Evolutionary conservation across 192 early-diverging fungal genomes (phyloP).

Genomic region (Coemansia sp.): DNA sequence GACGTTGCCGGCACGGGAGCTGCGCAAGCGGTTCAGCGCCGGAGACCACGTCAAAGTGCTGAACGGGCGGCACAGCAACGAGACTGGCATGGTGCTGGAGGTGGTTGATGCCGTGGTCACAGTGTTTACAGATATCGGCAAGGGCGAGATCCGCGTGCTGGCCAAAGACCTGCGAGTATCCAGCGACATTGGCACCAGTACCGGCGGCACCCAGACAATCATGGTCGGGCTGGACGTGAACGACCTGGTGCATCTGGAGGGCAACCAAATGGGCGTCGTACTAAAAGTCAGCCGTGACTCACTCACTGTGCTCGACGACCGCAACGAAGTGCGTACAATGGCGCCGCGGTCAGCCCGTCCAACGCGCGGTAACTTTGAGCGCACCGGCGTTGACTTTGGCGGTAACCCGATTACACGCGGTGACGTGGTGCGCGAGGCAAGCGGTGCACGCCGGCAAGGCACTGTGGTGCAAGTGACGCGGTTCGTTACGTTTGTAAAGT

Average conservation of each 20-base stretch:
- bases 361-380: conserved; percentile 55
- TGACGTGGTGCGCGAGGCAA: conserved; percentile 72
- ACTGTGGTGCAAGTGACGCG: conserved; percentile 83
- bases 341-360: conserved; percentile 69
- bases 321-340: conserved; percentile 63
- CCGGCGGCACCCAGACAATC: conserved; percentile 14
- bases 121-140: conserved; percentile 69
- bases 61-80: conserved; percentile 77
- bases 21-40: conserved; percentile 84
- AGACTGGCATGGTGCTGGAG: conserved; percentile 86
- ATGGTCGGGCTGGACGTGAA: conserved; percentile 80
- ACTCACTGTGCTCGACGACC: conserved; percentile 78
- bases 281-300: conserved; percentile 74
- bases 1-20: conserved; percentile 63
- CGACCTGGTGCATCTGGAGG: conserved; percentile 83
- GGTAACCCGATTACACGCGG: conserved; percentile 58
- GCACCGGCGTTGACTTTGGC: conserved; percentile 62
- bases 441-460: conserved; percentile 64
- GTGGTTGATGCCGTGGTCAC: conserved; percentile 82
- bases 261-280: conserved; percentile 75
- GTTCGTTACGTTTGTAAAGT: conserved; percentile 75
- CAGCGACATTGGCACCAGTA: conserved; percentile 66
- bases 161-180: conserved; percentile 81
- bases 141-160: conserved; percentile 81
- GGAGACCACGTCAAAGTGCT: conserved; percentile 96